Evolutionary conservation across 2,329 filamentous ascomycete genomes (phyloP), one percentile per base, ranked within the genome.

Genomic region (Monosporascus ibericus): DNA sequence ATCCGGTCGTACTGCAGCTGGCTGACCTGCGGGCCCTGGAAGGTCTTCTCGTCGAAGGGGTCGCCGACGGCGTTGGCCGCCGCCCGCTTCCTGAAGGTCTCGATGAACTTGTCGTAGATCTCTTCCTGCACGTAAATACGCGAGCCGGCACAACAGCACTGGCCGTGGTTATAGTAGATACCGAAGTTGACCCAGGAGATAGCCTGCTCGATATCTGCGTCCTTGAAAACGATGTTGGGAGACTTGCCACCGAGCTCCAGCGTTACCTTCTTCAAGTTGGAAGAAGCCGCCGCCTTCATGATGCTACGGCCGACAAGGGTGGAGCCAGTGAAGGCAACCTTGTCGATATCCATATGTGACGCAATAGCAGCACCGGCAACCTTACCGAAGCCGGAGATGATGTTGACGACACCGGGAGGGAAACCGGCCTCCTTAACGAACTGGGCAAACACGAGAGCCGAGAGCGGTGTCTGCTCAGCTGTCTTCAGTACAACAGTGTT

Each of bases 21-120:
- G 60, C 86, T 90, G 66, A 95, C 86, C 74, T 94, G 90, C 39
- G 90, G 90, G 49, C 90, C 90, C 73, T 94, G 90, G 87, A 92
- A 92, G 60, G 88, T 92, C 58, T 87, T 80, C 60, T 79, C 68
- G 63, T 80, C 75, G 79, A 94, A 92, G 59, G 90, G 90, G 76
- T 95, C 87, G 61, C 90, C 90, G 60, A 95, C 87, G 63, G 84
- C 79, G 79, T 92, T 94, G 74, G 81, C 70, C 63, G 75, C 66
- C 38, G 88, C 86, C 50, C 88, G 84, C 75, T 82, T 79, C 82
- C 88, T 91, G 82, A 95, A 95, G 49, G 82, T 79, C 63, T 79
- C 77, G 49, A 95, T 72, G 74, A 95, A 95, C 77, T 90, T 86
- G 76, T 95, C 90, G 76, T 94, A 92, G 72, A 95, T 87, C 56